These are phyloP conservation scores for Dipteronia sinensis DNA, from an alignment of 345 rosid species.

Conservation along the genomic window DNA sequence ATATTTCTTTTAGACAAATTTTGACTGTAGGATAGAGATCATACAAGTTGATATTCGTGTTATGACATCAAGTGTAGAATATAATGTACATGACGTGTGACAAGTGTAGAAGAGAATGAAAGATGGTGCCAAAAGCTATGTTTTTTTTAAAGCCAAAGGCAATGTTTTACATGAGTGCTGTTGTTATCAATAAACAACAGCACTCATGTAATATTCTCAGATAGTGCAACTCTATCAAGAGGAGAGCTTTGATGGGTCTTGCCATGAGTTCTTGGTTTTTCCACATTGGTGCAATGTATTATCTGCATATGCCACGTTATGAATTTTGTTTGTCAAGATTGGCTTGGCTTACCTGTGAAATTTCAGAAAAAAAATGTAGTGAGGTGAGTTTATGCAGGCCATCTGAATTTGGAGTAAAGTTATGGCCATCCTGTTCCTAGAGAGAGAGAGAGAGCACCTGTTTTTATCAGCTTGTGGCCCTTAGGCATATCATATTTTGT, in stretches of 20 bases:
- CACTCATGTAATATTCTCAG: background rate
- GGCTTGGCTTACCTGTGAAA: too few species aligned
- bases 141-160: background rate
- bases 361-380: too few species aligned
- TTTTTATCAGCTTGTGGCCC: background rate
- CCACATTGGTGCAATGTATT: too few species aligned
- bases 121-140: background rate
- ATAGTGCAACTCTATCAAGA: background rate
- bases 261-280: too few species aligned
- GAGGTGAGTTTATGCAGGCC: background rate
- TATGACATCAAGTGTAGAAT: background rate
- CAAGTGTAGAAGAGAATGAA: background rate
- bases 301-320: too few species aligned
- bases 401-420: background rate
- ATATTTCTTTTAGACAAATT: background rate
- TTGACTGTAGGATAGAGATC: background rate
- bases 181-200: background rate
- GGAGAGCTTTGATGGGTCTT: too few species aligned
- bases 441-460: background rate
- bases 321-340: too few species aligned
- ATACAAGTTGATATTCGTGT: too few species aligned
- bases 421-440: background rate
- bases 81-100: background rate
- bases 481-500: background rate
- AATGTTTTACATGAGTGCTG: too few species aligned